Conservation (phyloP, 768 basidiomycete genomes). For the Phanerodontia chrysosporium region DNA sequence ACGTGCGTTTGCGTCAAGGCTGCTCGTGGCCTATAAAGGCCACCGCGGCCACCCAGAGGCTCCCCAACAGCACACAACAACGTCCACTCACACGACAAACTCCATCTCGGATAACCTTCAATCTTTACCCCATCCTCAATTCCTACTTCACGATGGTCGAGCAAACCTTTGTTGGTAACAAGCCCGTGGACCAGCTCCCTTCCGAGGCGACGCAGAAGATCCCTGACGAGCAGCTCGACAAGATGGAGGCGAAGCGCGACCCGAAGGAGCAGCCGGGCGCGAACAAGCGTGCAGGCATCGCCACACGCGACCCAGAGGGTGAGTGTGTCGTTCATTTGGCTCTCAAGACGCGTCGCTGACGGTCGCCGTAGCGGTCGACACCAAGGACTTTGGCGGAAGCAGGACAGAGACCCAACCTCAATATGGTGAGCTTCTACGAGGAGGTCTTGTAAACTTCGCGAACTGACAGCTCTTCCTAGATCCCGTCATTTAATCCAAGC, state of each 20-base stretch:
- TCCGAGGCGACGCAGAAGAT: conserved; percentile 17
- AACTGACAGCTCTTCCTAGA: neutral
- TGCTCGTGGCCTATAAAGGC: neutral
- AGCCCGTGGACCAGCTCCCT: conserved; percentile 23
- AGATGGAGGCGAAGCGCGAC: conserved; percentile 17
- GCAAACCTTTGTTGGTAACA: conserved; percentile 27
- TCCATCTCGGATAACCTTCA: neutral
- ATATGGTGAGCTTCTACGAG: neutral
- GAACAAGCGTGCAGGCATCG: conserved; percentile 26
- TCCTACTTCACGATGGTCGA: conserved; percentile 7
- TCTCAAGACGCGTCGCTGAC: neutral
- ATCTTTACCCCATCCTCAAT: neutral
- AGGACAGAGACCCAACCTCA: neutral
- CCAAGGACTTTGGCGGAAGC: neutral
- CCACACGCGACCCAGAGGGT: conserved; percentile 22
- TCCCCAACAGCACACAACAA: neutral
- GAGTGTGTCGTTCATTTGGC: neutral
- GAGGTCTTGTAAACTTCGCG: too few relatives aligned
- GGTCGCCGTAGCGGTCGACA: neutral
- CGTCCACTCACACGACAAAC: neutral
- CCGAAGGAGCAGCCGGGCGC: conserved; percentile 21
- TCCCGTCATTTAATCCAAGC: neutral
- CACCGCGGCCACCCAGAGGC: neutral
- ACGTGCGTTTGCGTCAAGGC: neutral
- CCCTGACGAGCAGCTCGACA: conserved; percentile 20